Base-by-base conservation (phyloP, 768 basidiomycete genomes). In the Trichaptum fuscoviolaceum region DNA sequence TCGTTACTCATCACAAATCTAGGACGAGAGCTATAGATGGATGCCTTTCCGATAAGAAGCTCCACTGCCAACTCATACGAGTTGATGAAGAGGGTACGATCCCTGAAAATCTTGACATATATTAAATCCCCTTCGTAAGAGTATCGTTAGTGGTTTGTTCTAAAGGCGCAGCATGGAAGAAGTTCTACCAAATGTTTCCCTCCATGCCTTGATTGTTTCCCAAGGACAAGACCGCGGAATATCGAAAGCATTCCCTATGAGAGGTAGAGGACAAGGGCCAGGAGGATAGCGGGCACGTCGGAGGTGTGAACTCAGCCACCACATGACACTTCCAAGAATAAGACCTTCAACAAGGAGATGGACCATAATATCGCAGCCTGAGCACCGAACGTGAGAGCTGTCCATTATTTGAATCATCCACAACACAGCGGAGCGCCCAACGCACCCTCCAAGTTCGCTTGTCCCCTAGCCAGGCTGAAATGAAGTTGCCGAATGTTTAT, bases 231-330 rank as follows among this genome's bases (percentile, higher is more conserved):
- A 52, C 42, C 3, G 42, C 3, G 86, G 83, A 80, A 87, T 82
- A 68, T 85, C 82, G 30, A 84, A 73, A 12, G 84, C 70, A 68
- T 84, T 87, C 18, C 86, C 87, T 30, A 87, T 72, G 18, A 87
- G 26, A 8, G 81, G 85, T 42, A 86, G 74, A 58, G 82, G 82
- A 64, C 75, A 80, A 0, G 87, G 87, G 18, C 86, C 87, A 23
- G 82, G 83, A 52, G 42, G 42, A 52, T 15, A 52, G 20, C 42
- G 42, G 15, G 42, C 20, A 15, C 5, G 42, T 52, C 42, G 42
- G 42, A 52, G 20, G 42, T 12, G 20, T 4, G 20, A 15, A 2
- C 3, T 4, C 10, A 52, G 15, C 15, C 42, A 52, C 15, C 12
- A 52, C 20, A 52, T 4, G 5, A 4, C 42, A 52, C 42, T 15